Percentiles rank a stretch among this genome's conserved stretches.
phyloP scores from a whole-genome alignment of 1,284 basidiomycete species.

The Phellopilus nigrolimitatus region DNA sequence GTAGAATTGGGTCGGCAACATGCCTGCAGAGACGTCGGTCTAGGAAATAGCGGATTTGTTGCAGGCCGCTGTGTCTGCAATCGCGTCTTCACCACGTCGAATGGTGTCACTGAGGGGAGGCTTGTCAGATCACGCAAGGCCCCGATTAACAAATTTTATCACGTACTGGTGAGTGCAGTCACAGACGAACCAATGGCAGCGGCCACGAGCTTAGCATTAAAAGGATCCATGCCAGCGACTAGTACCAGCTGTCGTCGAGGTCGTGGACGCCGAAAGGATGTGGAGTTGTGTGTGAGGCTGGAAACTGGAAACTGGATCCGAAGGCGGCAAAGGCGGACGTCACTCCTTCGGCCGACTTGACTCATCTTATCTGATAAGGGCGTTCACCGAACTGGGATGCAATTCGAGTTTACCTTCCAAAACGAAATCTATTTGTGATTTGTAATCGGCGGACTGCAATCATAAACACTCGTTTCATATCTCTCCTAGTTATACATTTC shows the following conservation, averaged over 20 bases:
- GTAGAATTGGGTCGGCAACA: conserved; percentile 64
- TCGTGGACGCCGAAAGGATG: too few relatives aligned
- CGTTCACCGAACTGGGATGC: too few relatives aligned
- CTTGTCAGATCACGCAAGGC: conserved; percentile 14
- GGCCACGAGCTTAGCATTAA: conserved; percentile 75
- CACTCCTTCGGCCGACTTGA: background rate
- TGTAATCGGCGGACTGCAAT: too few relatives aligned
- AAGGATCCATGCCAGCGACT: conserved; percentile 52
- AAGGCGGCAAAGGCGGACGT: too few relatives aligned
- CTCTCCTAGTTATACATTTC: background rate
- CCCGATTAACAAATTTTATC: background rate
- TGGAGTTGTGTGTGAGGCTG: background rate
- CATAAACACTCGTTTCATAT: too few relatives aligned
- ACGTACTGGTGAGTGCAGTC: conserved; percentile 79
- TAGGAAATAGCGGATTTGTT: conserved; percentile 44
- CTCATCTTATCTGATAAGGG: background rate
- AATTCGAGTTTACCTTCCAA: too few relatives aligned
- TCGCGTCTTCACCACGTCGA: conserved; percentile 93
- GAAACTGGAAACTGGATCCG: background rate
- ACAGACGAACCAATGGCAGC: conserved; percentile 77
- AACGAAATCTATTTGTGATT: too few relatives aligned
- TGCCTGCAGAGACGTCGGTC: conserved; percentile 40
- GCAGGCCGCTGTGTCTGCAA: conserved; percentile 72
- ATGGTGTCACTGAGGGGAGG: conserved; percentile 76
- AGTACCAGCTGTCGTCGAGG: background rate